A percentile compares a stretch with the other conserved stretches of the same genome.
These are phyloP conservation scores for Phytophthora agathidicida DNA, from an alignment of 352 stramenopile species.

Conservation along the genomic window DNA sequence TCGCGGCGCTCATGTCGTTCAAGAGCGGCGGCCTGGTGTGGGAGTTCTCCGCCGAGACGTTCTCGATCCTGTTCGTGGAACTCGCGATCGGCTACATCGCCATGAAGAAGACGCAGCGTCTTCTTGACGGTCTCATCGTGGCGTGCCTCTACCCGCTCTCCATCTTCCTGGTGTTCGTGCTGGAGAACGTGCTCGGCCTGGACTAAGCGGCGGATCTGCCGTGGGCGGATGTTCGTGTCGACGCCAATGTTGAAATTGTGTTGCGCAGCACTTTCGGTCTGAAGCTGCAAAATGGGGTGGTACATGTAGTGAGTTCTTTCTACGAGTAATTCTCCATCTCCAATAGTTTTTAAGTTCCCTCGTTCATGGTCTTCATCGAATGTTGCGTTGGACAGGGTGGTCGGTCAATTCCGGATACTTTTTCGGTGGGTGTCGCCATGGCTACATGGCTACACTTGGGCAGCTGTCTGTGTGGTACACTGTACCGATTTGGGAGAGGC, in stretches of 20 bases:
- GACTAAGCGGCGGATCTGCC: too few relatives aligned
- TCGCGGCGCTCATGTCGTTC: conserved; percentile 97
- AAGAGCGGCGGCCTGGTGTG: conserved; percentile 92
- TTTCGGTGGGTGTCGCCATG: too few relatives aligned
- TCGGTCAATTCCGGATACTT: too few relatives aligned
- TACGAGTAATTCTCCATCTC: too few relatives aligned
- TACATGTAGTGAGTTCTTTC: not conserved
- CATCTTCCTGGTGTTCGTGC: conserved; percentile 90
- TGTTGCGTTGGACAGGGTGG: too few relatives aligned
- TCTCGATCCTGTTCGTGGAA: conserved; percentile 97
- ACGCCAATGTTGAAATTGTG: conserved; percentile 27
- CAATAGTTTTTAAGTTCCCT: too few relatives aligned
- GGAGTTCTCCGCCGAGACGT: conserved; percentile 98
- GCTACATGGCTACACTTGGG: conserved; percentile 13
- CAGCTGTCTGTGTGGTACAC: conserved; percentile 9
- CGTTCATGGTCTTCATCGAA: too few relatives aligned
- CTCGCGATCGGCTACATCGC: conserved; percentile 86
- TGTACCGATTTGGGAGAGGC: conserved; percentile 19
- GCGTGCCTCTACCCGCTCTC: conserved; percentile 93
- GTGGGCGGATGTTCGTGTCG: too few relatives aligned
- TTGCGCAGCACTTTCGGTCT: conserved; percentile 2
- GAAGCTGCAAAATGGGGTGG: conserved; percentile 2
- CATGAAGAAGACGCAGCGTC: conserved; percentile 89
- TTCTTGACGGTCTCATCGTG: conserved; percentile 84
- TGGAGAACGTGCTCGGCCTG: conserved; percentile 93